Conservation (phyloP, 2,329 filamentous ascomycete species). For the Emydomyces testavorans region DNA sequence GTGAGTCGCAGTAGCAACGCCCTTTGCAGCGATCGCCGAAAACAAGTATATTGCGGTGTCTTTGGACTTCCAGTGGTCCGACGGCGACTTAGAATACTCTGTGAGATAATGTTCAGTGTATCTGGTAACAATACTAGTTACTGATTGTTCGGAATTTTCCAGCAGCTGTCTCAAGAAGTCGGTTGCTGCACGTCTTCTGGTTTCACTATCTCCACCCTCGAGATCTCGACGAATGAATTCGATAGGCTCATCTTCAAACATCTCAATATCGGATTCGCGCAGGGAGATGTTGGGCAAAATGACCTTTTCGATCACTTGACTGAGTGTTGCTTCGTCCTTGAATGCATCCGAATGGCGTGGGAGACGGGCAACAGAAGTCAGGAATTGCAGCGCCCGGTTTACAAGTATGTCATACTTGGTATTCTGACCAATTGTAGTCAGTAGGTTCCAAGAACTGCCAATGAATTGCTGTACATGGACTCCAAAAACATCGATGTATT, state of each 20-base stretch:
- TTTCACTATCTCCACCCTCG: slow-evolving; percentile 93
- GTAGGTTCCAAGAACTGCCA: slow-evolving; percentile 75
- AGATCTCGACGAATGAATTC: slow-evolving; percentile 93
- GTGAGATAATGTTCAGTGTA: slow-evolving; percentile 78
- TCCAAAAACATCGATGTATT: slow-evolving; percentile 91
- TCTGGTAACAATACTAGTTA: slow-evolving; percentile 74
- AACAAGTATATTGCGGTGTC: slow-evolving; percentile 97
- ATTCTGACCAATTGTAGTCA: slow-evolving; percentile 74
- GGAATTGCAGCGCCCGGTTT: slow-evolving; percentile 85
- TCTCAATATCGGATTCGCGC: slow-evolving; percentile 83
- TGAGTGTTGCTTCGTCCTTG: slow-evolving; percentile 66
- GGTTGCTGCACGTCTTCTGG: slow-evolving; percentile 77
- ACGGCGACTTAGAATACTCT: slow-evolving; percentile 56
- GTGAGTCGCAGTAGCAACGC: slow-evolving; percentile 70
- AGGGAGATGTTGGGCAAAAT: slow-evolving; percentile 86
- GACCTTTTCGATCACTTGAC: slow-evolving; percentile 88
- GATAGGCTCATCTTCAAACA: slow-evolving; percentile 97
- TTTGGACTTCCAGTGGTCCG: slow-evolving; percentile 84
- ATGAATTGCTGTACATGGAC: slow-evolving; percentile 72
- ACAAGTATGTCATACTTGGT: slow-evolving; percentile 91
- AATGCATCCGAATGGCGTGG: slow-evolving; percentile 70
- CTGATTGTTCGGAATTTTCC: slow-evolving; percentile 72
- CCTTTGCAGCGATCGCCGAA: slow-evolving; percentile 86
- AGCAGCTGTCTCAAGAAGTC: slow-evolving; percentile 86
- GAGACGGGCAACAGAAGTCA: slow-evolving; percentile 76